These are phyloP conservation scores for Cystofilobasidium ferigula DNA, from an alignment of 768 basidiomycete species.

Conservation along the genomic window DNA sequence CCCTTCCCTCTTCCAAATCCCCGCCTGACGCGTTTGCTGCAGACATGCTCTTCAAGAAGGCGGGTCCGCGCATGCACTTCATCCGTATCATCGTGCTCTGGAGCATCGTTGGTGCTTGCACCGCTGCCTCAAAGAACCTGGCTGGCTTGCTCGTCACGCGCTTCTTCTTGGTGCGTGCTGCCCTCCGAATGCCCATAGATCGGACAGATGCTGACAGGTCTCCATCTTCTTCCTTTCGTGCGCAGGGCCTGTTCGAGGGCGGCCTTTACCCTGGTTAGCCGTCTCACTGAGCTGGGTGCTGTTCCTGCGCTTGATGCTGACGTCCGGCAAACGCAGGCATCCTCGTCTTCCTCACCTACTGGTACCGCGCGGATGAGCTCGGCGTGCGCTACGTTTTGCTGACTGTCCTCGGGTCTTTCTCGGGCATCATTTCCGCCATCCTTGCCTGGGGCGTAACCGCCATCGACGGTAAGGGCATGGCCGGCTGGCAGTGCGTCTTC, in stretches of 20 bases:
- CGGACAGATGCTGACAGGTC: too few relatives aligned
- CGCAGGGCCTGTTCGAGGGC: conserved; percentile 25
- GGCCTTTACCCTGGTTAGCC: conserved; percentile 31
- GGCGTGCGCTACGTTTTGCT: neutral
- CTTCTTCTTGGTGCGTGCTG: conserved; percentile 25
- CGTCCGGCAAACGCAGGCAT: too few relatives aligned
- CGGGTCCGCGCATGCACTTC: conserved; percentile 17
- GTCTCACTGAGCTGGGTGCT: too few relatives aligned
- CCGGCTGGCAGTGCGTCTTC: conserved; percentile 27
- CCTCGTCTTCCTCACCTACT: conserved; percentile 27
- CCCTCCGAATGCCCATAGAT: neutral
- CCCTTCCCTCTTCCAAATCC: neutral
- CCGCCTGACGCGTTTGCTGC: neutral
- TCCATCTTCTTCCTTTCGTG: too few relatives aligned
- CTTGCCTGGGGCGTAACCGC: conserved; percentile 26
- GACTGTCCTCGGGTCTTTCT: conserved; percentile 17
- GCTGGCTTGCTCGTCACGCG: conserved; percentile 26
- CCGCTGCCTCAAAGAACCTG: conserved; percentile 23
- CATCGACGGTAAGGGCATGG: conserved; percentile 27
- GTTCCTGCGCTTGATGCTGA: too few relatives aligned
- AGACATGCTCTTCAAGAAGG: neutral
- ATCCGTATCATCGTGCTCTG: conserved; percentile 26
- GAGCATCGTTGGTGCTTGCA: conserved; percentile 23
- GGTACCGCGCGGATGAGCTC: conserved; percentile 32
- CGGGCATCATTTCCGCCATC: conserved; percentile 29